Evolutionary conservation across 2,329 filamentous ascomycete genomes (phyloP).

Genomic region (Anthostomella pinea): DNA sequence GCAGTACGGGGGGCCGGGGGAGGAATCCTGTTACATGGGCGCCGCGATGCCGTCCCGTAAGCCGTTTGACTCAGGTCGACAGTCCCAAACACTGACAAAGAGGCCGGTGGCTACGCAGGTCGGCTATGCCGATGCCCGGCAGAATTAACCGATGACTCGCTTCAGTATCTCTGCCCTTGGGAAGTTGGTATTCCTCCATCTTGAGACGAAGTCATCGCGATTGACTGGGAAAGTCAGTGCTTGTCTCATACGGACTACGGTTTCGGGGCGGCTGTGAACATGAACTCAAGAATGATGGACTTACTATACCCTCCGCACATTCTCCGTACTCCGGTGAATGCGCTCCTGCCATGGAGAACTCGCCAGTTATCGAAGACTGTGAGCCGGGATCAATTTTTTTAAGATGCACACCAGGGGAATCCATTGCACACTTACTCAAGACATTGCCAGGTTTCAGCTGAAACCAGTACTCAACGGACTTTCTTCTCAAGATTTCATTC

Average conservation of each 20-base stretch:
- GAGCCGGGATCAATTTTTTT: constrained; percentile 1
- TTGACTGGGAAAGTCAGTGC: constrained; percentile 53
- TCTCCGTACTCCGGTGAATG: constrained; percentile 78
- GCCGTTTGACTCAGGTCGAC: background rate
- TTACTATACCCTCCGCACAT: constrained; percentile 90
- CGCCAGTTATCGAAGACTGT: constrained; percentile 95
- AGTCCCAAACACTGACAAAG: constrained; percentile 4
- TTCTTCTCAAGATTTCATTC: constrained; percentile 63
- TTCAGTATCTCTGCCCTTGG: constrained; percentile 42
- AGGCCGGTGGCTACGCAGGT: background rate
- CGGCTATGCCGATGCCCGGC: constrained; percentile 10
- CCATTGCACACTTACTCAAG: constrained; percentile 57
- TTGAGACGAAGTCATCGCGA: constrained; percentile 76
- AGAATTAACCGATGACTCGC: constrained; percentile 27
- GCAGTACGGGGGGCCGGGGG: background rate
- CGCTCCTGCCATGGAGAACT: constrained; percentile 80
- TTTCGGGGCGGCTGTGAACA: too few relatives aligned
- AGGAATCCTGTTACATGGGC: too few relatives aligned
- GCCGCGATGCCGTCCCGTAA: too few relatives aligned
- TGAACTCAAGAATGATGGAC: constrained; percentile 34
- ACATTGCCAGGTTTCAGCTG: constrained; percentile 77
- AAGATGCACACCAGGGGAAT: background rate
- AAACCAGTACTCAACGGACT: constrained; percentile 71
- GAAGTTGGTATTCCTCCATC: constrained; percentile 70
- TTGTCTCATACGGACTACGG: too few relatives aligned